Evolutionary conservation across 2,329 filamentous ascomycete species (phyloP).

Genomic region (Fusarium citri): DNA sequence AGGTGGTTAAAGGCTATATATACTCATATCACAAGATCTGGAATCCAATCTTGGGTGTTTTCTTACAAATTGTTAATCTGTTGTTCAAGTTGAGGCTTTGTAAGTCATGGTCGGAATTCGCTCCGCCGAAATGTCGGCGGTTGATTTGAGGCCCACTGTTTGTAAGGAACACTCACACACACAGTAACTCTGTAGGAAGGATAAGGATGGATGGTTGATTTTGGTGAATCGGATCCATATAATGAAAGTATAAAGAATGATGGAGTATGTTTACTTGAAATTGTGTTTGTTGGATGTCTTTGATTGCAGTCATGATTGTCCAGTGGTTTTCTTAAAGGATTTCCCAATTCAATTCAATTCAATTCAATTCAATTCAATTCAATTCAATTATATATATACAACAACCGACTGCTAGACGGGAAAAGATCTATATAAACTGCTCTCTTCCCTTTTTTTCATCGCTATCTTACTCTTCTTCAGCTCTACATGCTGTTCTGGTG

Average conservation of each 20-base stretch:
- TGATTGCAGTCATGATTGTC: neutral
- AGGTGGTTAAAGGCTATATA: neutral
- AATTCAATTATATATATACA: no score
- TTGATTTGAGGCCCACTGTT: neutral
- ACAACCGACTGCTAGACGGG: no score
- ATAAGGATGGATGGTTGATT: neutral
- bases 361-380: no score
- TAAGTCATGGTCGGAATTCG: constrained; percentile 6
- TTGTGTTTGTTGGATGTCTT: neutral
- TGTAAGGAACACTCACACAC: no score
- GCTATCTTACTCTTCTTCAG: no score
- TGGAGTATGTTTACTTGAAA: neutral
- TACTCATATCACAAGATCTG: neutral
- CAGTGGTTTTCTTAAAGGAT: neutral
- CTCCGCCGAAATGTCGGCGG: constrained; percentile 23
- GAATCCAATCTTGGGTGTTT: neutral
- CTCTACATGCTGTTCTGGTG: no score
- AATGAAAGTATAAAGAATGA: neutral
- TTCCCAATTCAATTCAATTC: no score
- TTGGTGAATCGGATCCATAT: neutral
- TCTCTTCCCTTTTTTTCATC: no score
- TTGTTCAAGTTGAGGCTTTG: constrained; percentile 17
- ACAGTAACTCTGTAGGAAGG: neutral
- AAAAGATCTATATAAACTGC: no score
- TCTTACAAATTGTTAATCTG: constrained; percentile 13